A percentile compares a stretch with the other conserved stretches of the same genome.
phyloP scores from a whole-genome alignment of 805 yeast species.

The Zygotorulaspora sp. region DNA sequence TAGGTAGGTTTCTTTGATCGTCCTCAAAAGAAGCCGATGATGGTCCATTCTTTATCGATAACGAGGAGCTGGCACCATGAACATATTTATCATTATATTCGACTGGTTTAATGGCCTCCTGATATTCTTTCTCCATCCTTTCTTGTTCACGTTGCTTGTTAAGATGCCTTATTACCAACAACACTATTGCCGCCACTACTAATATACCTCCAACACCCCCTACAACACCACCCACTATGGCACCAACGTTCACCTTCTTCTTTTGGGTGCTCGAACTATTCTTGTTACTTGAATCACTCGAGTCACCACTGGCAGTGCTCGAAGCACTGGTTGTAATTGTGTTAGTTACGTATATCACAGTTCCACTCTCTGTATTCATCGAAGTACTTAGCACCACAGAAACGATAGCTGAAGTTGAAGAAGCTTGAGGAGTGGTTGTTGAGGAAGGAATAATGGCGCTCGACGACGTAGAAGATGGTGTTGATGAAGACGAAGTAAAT shows the following conservation, averaged over 20 bases:
- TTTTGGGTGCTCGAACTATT: slow-evolving; percentile 8
- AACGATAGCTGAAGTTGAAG: slow-evolving; percentile 5
- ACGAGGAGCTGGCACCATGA: slow-evolving; percentile 10
- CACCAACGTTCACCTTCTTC: slow-evolving; percentile 41
- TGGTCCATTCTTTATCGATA: slow-evolving; percentile 13
- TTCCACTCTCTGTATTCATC: slow-evolving; percentile 30
- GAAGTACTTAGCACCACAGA: slow-evolving; percentile 25
- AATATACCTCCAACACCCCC: slow-evolving; percentile 51
- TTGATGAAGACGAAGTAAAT: slow-evolving; percentile 12
- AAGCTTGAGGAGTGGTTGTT: slow-evolving; percentile 8
- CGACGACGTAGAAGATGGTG: slow-evolving; percentile 27
- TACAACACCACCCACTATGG: slow-evolving; percentile 60
- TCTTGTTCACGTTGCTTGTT: slow-evolving; percentile 41
- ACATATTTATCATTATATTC: slow-evolving; percentile 24
- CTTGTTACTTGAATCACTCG: slow-evolving; percentile 8
- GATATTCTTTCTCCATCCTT: slow-evolving; percentile 53
- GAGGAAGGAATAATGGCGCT: too few species aligned
- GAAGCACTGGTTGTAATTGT: slow-evolving; percentile 22
- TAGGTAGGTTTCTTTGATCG: slow-evolving; percentile 5
- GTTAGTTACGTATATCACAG: slow-evolving; percentile 28
- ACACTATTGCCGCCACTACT: slow-evolving; percentile 38
- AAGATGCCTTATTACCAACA: slow-evolving; percentile 38
- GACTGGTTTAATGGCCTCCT: slow-evolving; percentile 50
- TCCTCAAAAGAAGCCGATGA: slow-evolving; percentile 15
- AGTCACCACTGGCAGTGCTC: slow-evolving; percentile 13